Evolutionary conservation across 331 rosid species (phyloP).

Genomic region (Malus hybrid): DNA sequence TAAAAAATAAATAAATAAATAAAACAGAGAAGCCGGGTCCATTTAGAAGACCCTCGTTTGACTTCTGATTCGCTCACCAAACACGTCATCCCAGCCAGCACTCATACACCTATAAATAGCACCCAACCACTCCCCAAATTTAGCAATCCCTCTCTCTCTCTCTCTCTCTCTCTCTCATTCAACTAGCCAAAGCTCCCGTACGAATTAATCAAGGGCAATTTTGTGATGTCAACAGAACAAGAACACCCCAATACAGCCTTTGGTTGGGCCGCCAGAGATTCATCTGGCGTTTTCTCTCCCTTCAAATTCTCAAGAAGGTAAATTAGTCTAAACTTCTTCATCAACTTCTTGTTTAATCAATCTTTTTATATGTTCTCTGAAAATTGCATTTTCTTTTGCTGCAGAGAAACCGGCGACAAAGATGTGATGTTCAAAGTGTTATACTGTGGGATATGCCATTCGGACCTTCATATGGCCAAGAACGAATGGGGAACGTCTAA

Average conservation of each 20-base stretch:
- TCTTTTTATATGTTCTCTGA: not conserved
- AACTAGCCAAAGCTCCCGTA: no score
- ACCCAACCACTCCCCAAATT: not conserved
- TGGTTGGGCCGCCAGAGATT: conserved; percentile 47
- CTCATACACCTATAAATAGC: not conserved
- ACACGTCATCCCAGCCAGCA: not conserved
- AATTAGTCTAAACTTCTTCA: not conserved
- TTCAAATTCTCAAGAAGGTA: conserved; percentile 43
- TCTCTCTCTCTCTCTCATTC: not conserved
- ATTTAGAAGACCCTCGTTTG: no score
- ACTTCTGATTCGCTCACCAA: no score
- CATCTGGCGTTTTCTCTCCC: conserved; percentile 44
- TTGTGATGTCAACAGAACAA: conserved; percentile 13
- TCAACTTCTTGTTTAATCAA: not conserved
- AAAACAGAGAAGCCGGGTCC: no score
- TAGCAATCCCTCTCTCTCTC: not conserved
- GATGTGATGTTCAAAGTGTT: conserved; percentile 51
- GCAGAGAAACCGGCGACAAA: conserved; percentile 44
- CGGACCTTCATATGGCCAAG: conserved; percentile 40
- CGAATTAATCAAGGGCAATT: not conserved
- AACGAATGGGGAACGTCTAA: no score
- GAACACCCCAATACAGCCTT: conserved; percentile 40
- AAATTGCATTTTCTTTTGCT: not conserved
- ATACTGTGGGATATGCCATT: conserved; percentile 59
- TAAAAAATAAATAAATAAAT: no score